phyloP scores from a whole-genome alignment of 2,329 filamentous ascomycete species.

The Sporothrix humicola region DNA sequence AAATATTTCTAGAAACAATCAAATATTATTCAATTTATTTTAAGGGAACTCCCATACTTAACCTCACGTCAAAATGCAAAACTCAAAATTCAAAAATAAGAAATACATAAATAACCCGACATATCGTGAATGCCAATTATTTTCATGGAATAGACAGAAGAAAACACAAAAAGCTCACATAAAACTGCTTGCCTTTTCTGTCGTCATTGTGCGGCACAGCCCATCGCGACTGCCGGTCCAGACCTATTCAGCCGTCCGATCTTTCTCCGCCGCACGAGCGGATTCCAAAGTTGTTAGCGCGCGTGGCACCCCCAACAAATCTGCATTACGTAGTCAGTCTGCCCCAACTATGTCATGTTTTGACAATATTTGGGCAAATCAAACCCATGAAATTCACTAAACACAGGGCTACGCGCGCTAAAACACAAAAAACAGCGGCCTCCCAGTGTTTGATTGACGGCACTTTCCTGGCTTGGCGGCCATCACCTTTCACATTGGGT shows the following conservation, averaged over 20 bases:
- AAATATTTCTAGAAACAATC: too few relatives aligned
- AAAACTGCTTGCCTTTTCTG: neutral
- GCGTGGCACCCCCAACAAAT: neutral
- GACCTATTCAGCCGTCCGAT: neutral
- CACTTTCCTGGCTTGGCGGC: neutral
- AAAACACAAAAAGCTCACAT: neutral
- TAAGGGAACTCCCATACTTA: neutral
- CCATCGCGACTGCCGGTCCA: constrained; percentile 22
- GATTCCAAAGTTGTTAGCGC: constrained; percentile 7
- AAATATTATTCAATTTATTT: too few relatives aligned
- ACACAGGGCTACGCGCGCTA: too few relatives aligned
- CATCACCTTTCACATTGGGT: neutral
- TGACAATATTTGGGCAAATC: too few relatives aligned
- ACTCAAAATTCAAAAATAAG: neutral
- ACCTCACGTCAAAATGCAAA: neutral
- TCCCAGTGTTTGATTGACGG: too few relatives aligned
- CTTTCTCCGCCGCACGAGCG: neutral
- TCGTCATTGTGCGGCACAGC: constrained; percentile 1
- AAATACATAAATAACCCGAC: neutral
- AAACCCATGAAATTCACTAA: too few relatives aligned
- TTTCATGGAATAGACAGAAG: neutral
- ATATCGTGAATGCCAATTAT: neutral
- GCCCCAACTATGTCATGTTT: neutral
- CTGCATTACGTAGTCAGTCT: neutral
- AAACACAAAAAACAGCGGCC: neutral